Evolutionary conservation across 768 basidiomycete genomes (phyloP), one percentile per base, ranked within the genome.

Genomic region (Coprinellus micaceus): DNA sequence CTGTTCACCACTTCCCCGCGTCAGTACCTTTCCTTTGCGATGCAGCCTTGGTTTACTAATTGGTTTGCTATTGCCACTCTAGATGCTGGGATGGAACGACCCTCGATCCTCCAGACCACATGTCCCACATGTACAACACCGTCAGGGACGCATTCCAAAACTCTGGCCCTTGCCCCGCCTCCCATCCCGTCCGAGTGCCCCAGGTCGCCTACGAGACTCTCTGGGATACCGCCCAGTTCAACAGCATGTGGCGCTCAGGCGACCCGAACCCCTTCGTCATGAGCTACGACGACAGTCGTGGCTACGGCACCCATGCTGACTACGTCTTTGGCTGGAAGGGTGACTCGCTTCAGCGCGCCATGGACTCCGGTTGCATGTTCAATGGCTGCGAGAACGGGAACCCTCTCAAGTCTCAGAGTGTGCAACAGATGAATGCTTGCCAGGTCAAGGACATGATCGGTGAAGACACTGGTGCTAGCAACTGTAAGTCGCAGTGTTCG

Each of bases 241-340:
- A 49, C 47, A 56, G 30, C 48, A 49, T 56, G 47, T 56, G 55
- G 55, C 55, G 47, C 24, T 28, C 47, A 13, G 39, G 40, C 39
- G 55, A 48, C 48, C 55, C n/a, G n/a, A n/a, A 56, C 26, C 55
- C 55, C 15, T 56, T 56, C 47, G 55, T 56, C 25, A 47, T 56
- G 47, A 30, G 25, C 19, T 48, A 56, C 21, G 55, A 48, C 15
- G 55, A 56, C 48, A 56, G 55, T 15, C 49, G 47, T 30, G 55
- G 55, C 24, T 50, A 30, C 39, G 55, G 55, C 17, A 47, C 49
- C n/a, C 55, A 56, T 39, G 55, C 47, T 50, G 55, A 56, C 48
- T 56, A 56, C 39, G 47, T 56, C 25, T 56, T 56, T 48, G 55
- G 53, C 21, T 54, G 53, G 53, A 41, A 54, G 25, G 53, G 21